A percentile compares a stretch with the other conserved stretches of the same genome.
Conservation (phyloP, 208 protist genomes). For the Sergeia podlipaevii region DNA sequence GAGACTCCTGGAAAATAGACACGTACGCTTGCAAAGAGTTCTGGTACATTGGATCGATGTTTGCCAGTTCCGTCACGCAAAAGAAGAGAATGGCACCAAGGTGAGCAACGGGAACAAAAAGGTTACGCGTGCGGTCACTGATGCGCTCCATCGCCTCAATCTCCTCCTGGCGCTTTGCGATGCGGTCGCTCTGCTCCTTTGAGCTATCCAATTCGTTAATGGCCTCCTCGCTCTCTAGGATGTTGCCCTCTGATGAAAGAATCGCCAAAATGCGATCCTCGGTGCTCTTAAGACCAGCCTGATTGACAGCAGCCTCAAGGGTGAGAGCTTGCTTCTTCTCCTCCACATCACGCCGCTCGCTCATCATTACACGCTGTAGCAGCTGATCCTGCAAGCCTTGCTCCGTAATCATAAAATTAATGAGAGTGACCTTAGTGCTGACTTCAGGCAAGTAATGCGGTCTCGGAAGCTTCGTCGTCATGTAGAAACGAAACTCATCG, state of each 20-base stretch:
- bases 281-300: constrained; percentile 83
- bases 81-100: constrained; percentile 96
- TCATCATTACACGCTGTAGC: constrained; percentile 93
- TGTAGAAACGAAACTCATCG: constrained; percentile 95
- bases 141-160: constrained; percentile 96
- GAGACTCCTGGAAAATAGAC: constrained; percentile 93
- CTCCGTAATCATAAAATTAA: constrained; percentile 98
- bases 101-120: constrained; percentile 94
- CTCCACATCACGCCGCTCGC: constrained; percentile 94
- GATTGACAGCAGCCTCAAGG: constrained; percentile 88
- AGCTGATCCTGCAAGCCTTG: constrained; percentile 96
- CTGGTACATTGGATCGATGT: constrained; percentile 97
- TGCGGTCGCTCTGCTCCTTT: constrained; percentile 95
- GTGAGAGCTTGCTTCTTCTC: constrained; percentile 95
- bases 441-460: constrained; percentile 97
- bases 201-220: constrained; percentile 94
- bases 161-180: constrained; percentile 91
- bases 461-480: constrained; percentile 97
- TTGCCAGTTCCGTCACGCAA: constrained; percentile 96
- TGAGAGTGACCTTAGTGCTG: constrained; percentile 95
- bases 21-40: constrained; percentile 97
- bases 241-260: constrained; percentile 85
- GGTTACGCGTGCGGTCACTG: constrained; percentile 94
- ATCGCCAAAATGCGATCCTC: constrained; percentile 92
- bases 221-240: constrained; percentile 95